These are phyloP conservation scores for Seiridium cupressi DNA, from an alignment of 2,329 filamentous ascomycete genomes.

Conservation along the genomic window DNA sequence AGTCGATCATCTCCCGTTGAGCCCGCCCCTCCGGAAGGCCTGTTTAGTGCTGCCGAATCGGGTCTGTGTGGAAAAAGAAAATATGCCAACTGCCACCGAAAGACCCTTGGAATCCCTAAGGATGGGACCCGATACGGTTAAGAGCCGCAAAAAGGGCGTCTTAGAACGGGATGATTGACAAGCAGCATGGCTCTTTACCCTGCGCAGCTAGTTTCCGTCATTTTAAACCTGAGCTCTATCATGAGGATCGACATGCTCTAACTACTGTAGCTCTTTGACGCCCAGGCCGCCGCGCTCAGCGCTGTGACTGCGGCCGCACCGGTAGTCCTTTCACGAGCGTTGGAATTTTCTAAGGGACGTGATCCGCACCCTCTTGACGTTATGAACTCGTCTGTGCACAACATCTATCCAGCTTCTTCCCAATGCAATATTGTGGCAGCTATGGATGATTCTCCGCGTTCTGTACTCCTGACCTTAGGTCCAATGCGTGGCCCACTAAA, in stretches of 20 bases:
- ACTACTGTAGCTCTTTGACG: neutral
- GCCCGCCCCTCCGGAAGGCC: too few relatives aligned
- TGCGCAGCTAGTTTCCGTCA: neutral
- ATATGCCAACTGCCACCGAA: too few relatives aligned
- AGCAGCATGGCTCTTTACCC: neutral
- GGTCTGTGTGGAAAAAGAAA: too few relatives aligned
- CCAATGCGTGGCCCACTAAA: too few relatives aligned
- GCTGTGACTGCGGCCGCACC: constrained; percentile 1
- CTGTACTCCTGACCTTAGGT: too few relatives aligned
- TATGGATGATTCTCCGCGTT: too few relatives aligned
- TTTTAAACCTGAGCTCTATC: neutral
- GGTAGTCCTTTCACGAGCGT: neutral
- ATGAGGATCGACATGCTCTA: constrained; percentile 2
- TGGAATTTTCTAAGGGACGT: neutral
- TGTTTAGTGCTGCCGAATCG: too few relatives aligned
- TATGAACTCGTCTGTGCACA: too few relatives aligned
- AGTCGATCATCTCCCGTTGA: too few relatives aligned
- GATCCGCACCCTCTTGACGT: neutral
- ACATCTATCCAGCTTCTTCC: too few relatives aligned
- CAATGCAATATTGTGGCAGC: too few relatives aligned
- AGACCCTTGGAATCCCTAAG: neutral
- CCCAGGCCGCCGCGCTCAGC: neutral
- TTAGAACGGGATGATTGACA: neutral
- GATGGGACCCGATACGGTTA: neutral
- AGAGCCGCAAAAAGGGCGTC: neutral